Evolutionary conservation across 164 flowering plant genomes (phyloP), one percentile per base, ranked within the genome.

Genomic region (Euptelea pleiosperma): DNA sequence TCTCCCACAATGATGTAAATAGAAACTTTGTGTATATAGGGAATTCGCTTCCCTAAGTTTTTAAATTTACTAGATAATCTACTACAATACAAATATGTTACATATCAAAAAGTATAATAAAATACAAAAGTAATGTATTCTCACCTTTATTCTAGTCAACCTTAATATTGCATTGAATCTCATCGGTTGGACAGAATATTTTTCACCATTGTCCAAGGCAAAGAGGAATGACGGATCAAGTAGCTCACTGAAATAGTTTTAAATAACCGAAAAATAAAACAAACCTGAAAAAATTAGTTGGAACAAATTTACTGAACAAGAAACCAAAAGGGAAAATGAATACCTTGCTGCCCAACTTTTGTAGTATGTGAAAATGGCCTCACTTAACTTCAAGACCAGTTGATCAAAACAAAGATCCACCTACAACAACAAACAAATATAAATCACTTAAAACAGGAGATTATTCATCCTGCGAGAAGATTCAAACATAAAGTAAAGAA

Each of bases 271-370:
- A 58, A 58, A 25, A 25, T 4, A 34, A 39, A 35, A 41, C 29
- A 57, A 19, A n/a, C 31, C 12, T 3, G 12, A 31, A 14, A 43
- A 16, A 19, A 39, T 61, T n/a, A 36, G 14, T 25, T 26, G 3
- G 30, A 35, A 34, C 14, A 44, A 4, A 24, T 2, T 33, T 33
- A 58, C 14, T 45, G 33, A 8, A 42, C 2, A 41, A 16, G 29
- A 51, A 51, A 16, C 18, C 34, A 43, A 48, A 24, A 33, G 41
- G 47, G 29, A 46, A 59, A 60, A 21, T 19, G 28, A 6, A 25
- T 82, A 90, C 99, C 96, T 90, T 49, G 99, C 95, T 25, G 99
- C 96, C 82, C 87, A 82, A 65, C 96, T 85, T 77, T 94, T 94
- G 75, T 85, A 88, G 68, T 94, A 82, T 42, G 96, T 86, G 75